phyloP scores from a whole-genome alignment of 352 stramenopile species.

The Globisporangium yorkense region DNA sequence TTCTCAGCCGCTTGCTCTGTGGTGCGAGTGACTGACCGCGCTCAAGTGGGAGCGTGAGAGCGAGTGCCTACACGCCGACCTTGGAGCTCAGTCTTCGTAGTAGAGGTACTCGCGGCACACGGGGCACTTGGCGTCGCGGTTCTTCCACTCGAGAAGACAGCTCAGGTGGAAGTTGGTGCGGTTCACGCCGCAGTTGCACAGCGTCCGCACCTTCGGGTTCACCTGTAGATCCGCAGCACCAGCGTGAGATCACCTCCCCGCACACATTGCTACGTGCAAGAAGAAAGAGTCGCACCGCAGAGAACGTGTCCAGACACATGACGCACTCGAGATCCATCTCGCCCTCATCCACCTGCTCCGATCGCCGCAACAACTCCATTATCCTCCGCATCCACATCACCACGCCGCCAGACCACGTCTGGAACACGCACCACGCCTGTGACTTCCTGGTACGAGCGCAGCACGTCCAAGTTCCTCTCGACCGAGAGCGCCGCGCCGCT shows the following conservation, averaged over 20 bases:
- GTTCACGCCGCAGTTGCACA: conserved; percentile 88
- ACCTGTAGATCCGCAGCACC: conserved; percentile 14
- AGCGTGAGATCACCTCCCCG: background rate
- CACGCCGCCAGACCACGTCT: too few relatives aligned
- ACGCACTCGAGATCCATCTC: conserved; percentile 82
- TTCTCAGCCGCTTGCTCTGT: too few relatives aligned
- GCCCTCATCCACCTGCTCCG: conserved; percentile 40
- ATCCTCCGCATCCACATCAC: background rate
- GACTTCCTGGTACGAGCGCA: conserved; percentile 63
- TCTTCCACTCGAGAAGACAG: conserved; percentile 85
- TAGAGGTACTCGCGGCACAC: conserved; percentile 84
- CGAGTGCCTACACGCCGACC: too few relatives aligned
- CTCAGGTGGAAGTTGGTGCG: conserved; percentile 87
- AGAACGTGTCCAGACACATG: conserved; percentile 82
- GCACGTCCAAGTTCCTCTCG: conserved; percentile 33
- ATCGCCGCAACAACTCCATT: background rate
- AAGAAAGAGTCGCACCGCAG: conserved; percentile 13
- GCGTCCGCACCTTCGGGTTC: conserved; percentile 77
- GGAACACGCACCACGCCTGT: conserved; percentile 39
- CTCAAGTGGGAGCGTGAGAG: background rate
- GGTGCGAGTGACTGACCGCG: too few relatives aligned
- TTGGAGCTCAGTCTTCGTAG: conserved; percentile 57
- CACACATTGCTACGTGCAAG: too few relatives aligned
- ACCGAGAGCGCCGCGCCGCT: conserved; percentile 7
- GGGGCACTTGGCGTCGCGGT: conserved; percentile 79